Evolutionary conservation across 495 filamentous ascomycete species (phyloP), one percentile per base, ranked within the genome.

Genomic region (Pseudomonodictys pantanalensis): DNA sequence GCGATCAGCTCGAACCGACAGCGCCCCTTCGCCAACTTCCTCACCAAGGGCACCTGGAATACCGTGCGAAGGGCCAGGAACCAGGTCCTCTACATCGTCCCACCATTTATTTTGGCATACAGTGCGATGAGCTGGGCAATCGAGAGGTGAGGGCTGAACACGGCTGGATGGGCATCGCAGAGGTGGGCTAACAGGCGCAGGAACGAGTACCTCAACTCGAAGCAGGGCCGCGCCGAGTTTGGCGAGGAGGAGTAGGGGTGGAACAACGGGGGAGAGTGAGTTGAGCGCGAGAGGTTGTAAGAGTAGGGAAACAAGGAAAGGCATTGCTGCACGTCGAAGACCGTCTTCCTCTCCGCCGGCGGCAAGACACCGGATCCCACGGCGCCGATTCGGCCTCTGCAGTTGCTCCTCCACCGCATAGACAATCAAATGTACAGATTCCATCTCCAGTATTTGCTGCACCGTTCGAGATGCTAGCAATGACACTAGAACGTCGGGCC

Each of bases 61-160:
- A 47, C 33, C 38, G 17, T 52, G 2, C 23, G 60, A 22, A 17
- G 60, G 26, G 25, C 26, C 4, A 50, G 28, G 30, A 58, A 58
- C 33, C 60, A 63, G 53, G 28, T 63, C 2, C 47, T 63, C 1
- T 63, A 63, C 23, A 48, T 63, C 8, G 52, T 63, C 17, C 60
- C 60, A 26, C 60, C 60, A 15, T 63, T 63, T 23, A 42, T 63
- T 8, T 25, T 24, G 33, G 60, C 52, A 1, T 63, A 63, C 41
- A 42, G 10, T 12, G 25, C 46, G 2, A 63, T 63, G 60, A 15
- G 53, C 12, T 63, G 60, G 60, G 52, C 60, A 9, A 57, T 57
- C 48, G 52, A 46, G 38, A 17, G 53, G 53, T 57, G 43, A 10
- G 35, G 11, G 50, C 3, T 52, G 53, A 15, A 15, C 5, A 10